Conservation (phyloP, 2,329 filamentous ascomycete genomes). For the Fusarium begoniae region DNA sequence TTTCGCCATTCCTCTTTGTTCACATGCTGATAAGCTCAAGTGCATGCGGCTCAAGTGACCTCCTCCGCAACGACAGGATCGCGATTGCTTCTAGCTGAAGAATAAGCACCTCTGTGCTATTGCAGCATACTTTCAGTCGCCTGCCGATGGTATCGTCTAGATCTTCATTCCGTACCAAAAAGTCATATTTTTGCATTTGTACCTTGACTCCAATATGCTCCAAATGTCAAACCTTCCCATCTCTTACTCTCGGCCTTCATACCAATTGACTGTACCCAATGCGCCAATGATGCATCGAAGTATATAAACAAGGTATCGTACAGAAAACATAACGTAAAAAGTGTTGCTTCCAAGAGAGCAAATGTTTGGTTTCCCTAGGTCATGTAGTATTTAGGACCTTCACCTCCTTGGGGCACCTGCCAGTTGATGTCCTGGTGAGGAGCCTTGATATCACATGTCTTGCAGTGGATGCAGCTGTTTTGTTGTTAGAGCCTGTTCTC, state of each 20-base stretch:
- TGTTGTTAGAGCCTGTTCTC: constrained; percentile 13
- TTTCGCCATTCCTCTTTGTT: constrained; percentile 16
- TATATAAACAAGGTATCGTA: constrained; percentile 43
- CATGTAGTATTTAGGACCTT: constrained; percentile 77
- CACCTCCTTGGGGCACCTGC: constrained; percentile 93
- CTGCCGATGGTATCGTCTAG: neutral
- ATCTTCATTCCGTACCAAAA: constrained; percentile 8
- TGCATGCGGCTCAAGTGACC: constrained; percentile 23
- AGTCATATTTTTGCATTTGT: constrained; percentile 6
- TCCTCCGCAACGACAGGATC: neutral
- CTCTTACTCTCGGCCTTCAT: constrained; percentile 9
- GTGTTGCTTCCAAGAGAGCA: neutral
- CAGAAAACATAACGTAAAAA: constrained; percentile 26
- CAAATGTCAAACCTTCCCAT: constrained; percentile 18
- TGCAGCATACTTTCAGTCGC: neutral
- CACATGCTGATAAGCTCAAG: constrained; percentile 16
- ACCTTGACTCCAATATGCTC: constrained; percentile 33
- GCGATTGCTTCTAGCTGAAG: neutral
- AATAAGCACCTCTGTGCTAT: neutral
- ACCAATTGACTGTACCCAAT: constrained; percentile 16
- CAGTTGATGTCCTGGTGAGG: constrained; percentile 97
- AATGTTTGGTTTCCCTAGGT: constrained; percentile 51
- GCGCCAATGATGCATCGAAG: constrained; percentile 36
- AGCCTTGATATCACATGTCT: constrained; percentile 99
- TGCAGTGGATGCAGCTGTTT: constrained; percentile 94